These are phyloP conservation scores for Wickerhamiella cacticola DNA, from an alignment of 805 yeast genomes.

Conservation along the genomic window DNA sequence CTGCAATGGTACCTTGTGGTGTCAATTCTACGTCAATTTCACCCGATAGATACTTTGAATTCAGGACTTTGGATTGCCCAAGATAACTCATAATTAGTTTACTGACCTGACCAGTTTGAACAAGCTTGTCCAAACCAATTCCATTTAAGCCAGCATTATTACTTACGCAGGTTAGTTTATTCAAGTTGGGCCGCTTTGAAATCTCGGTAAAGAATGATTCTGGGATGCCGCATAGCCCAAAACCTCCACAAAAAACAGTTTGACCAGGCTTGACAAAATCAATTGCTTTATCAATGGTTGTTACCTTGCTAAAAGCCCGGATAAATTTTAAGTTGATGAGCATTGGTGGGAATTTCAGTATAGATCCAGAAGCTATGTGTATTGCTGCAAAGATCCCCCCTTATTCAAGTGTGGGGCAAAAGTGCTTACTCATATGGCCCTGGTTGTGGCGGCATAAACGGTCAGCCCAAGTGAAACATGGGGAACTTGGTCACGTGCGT, in stretches of 20 bases:
- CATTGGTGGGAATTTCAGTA: no score
- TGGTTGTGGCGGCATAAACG: no score
- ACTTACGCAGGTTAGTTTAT: slow-evolving; percentile 35
- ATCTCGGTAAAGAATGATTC: slow-evolving; percentile 35
- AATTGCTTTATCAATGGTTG: slow-evolving; percentile 19
- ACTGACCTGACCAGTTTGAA: slow-evolving; percentile 34
- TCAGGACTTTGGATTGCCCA: slow-evolving; percentile 36
- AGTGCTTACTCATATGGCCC: no score
- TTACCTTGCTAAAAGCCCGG: slow-evolving; percentile 15
- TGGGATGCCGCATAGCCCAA: slow-evolving; percentile 40
- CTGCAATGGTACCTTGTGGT: slow-evolving; percentile 45
- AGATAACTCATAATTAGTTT: slow-evolving; percentile 38
- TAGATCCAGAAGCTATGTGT: no score
- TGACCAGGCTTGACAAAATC: slow-evolving; percentile 22
- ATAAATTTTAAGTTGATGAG: neutral
- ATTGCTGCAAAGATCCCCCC: neutral
- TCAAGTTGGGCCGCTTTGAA: slow-evolving; percentile 27
- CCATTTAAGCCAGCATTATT: slow-evolving; percentile 40
- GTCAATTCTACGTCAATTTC: slow-evolving; percentile 36
- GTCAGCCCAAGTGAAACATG: no score
- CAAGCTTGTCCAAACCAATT: slow-evolving; percentile 34
- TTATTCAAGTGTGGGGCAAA: neutral
- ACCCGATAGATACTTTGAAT: slow-evolving; percentile 34
- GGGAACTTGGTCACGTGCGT: neutral
- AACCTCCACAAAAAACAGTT: slow-evolving; percentile 38